A percentile compares a stretch with the other conserved stretches of the same genome.
Conservation (phyloP, 2,329 filamentous ascomycete species). For the Pseudonectria foliicola region DNA sequence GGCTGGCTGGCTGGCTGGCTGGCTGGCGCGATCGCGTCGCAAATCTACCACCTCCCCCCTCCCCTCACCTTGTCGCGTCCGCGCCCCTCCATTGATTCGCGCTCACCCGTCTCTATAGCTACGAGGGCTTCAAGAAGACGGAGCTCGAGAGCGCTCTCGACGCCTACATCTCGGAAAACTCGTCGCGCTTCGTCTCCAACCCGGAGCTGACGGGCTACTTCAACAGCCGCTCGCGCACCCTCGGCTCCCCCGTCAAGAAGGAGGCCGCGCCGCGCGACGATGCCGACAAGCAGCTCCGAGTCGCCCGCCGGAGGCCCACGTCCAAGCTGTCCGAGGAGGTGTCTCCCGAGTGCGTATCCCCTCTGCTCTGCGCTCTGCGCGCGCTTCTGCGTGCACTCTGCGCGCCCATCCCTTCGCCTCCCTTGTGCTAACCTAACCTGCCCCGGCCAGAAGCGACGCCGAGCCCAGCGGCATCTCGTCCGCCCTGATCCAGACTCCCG, state of each 20-base stretch:
- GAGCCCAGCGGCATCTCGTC: conserved; percentile 31
- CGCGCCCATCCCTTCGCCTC: conserved; percentile 1
- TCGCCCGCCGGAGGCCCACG: conserved; percentile 37
- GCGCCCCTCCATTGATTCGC: no score
- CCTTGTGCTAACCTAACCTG: not conserved
- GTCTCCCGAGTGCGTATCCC: conserved; percentile 36
- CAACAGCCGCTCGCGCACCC: conserved; percentile 53
- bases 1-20: no score
- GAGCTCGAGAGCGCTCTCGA: conserved; percentile 74
- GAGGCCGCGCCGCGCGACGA: conserved; percentile 31
- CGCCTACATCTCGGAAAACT: conserved; percentile 63
- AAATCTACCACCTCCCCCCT: conserved; percentile 2
- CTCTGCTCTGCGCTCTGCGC: not conserved
- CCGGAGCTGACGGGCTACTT: conserved; percentile 68
- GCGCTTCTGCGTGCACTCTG: not conserved
- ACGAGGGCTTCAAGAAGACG: conserved; percentile 64
- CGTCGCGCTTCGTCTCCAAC: conserved; percentile 55
- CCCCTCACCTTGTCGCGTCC: no score
- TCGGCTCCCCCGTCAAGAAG: conserved; percentile 55
- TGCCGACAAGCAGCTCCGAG: conserved; percentile 34
- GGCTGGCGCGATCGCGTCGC: no score
- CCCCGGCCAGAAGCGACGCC: not conserved
- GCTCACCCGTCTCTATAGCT: conserved; percentile 43
- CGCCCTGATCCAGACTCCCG: conserved; percentile 42
- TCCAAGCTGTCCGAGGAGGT: conserved; percentile 40